Evolutionary conservation across 148 eudicot species (phyloP).

Genomic region (Drosera capensis): DNA sequence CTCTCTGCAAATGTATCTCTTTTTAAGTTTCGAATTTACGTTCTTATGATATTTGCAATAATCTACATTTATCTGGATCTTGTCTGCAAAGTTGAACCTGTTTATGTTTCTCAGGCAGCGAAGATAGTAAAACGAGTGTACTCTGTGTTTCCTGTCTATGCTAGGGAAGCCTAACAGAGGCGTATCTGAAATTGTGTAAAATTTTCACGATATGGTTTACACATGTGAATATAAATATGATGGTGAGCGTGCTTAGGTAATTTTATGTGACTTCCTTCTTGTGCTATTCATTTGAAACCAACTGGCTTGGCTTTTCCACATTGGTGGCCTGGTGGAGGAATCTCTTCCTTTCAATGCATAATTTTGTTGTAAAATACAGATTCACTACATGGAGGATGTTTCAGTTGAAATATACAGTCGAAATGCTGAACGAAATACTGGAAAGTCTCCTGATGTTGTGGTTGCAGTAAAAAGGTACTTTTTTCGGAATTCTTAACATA

Average conservation of each 20-base stretch:
- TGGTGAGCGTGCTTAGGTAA: slow-evolving; percentile 96
- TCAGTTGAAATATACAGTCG: slow-evolving; percentile 86
- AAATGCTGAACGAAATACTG: slow-evolving; percentile 88
- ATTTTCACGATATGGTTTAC: slow-evolving; percentile 78
- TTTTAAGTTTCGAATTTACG: no score
- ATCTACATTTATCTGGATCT: background rate
- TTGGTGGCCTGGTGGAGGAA: background rate
- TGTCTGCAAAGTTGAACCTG: slow-evolving; percentile 4
- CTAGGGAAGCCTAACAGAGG: slow-evolving; percentile 89
- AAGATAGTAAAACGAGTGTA: slow-evolving; percentile 86
- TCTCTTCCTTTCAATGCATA: background rate
- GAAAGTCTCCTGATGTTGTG: slow-evolving; percentile 86
- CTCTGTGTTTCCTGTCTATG: slow-evolving; percentile 89
- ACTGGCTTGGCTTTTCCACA: background rate
- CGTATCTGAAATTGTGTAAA: slow-evolving; percentile 82
- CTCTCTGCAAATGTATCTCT: no score
- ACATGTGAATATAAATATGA: slow-evolving; percentile 97
- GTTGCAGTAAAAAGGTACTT: slow-evolving; percentile 45
- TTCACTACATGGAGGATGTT: slow-evolving; percentile 89
- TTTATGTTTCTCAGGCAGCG: slow-evolving; percentile 46
- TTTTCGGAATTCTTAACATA: no score
- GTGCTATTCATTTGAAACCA: no score
- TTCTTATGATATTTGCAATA: background rate
- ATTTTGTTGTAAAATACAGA: slow-evolving; percentile 18
- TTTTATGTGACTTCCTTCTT: no score